Conservation (phyloP, 2,329 filamentous ascomycete species). For the Cercospora sojina region DNA sequence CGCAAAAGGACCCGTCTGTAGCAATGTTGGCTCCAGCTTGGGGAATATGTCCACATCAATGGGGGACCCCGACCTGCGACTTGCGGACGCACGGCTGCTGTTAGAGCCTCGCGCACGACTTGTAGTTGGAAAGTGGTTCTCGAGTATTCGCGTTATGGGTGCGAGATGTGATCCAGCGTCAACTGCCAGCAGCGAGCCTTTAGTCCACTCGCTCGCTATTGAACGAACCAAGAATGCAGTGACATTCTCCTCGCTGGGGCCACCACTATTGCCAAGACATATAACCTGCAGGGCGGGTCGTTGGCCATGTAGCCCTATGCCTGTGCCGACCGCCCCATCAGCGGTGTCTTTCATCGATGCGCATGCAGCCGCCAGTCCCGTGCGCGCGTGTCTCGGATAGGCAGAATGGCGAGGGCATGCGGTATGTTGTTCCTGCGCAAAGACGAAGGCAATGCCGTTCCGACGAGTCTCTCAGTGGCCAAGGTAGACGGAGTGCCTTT, state of each 20-base stretch:
- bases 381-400: slow-evolving; percentile 22
- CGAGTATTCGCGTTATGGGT: slow-evolving; percentile 76
- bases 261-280: slow-evolving; percentile 74
- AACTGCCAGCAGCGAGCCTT: slow-evolving; percentile 82
- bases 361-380: slow-evolving; percentile 28
- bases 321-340: slow-evolving; percentile 36
- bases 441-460: background rate
- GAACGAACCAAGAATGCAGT: slow-evolving; percentile 89
- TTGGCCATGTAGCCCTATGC: slow-evolving; percentile 40
- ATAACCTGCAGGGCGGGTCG: slow-evolving; percentile 48
- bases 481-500: background rate
- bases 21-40: slow-evolving; percentile 51
- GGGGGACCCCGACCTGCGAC: slow-evolving; percentile 17
- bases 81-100: slow-evolving; percentile 18
- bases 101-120: slow-evolving; percentile 26
- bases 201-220: slow-evolving; percentile 72
- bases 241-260: slow-evolving; percentile 83
- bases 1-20: slow-evolving; percentile 69
- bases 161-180: slow-evolving; percentile 90
- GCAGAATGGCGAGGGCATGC: slow-evolving; percentile 12
- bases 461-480: background rate
- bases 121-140: slow-evolving; percentile 53
- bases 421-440: background rate
- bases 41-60: slow-evolving; percentile 22
- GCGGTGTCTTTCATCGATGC: slow-evolving; percentile 44